Percentiles rank a stretch among this genome's conserved stretches.
phyloP scores from a whole-genome alignment of 192 early-diverging fungal species.

The Dissophora globulifera region DNA sequence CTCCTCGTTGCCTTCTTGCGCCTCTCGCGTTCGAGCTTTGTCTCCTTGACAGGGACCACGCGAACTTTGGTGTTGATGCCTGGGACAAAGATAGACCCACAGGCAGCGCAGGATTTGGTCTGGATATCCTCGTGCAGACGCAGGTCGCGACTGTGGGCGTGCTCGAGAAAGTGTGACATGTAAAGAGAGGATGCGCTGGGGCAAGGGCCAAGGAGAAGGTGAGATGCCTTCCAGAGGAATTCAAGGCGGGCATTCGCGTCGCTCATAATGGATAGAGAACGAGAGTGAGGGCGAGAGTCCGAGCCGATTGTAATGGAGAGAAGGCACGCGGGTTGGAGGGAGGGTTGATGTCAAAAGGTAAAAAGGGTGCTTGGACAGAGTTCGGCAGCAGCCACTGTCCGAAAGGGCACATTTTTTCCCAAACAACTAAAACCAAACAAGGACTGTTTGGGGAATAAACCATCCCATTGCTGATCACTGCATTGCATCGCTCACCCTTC shows the following conservation, averaged over 20 bases:
- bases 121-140: conserved; percentile 56
- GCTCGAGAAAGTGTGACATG: conserved; percentile 55
- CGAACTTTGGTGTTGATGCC: conserved; percentile 55
- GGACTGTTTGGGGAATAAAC: conserved; percentile 8
- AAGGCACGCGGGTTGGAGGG: too few relatives aligned
- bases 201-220: conserved; percentile 42
- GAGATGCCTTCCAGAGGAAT: conserved; percentile 60
- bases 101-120: conserved; percentile 51
- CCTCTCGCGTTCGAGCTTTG: conserved; percentile 18
- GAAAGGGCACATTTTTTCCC: background rate
- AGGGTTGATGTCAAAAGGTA: too few relatives aligned
- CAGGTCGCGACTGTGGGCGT: conserved; percentile 47
- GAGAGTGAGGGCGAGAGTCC: too few relatives aligned
- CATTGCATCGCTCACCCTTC: too few relatives aligned
- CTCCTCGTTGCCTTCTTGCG: conserved; percentile 13
- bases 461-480: background rate
- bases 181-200: conserved; percentile 56
- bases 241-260: conserved; percentile 49
- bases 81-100: conserved; percentile 58
- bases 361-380: too few relatives aligned
- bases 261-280: conserved; percentile 7
- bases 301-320: too few relatives aligned
- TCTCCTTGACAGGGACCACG: conserved; percentile 33
- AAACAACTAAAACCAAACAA: background rate
- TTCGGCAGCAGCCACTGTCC: too few relatives aligned